Base-by-base conservation (phyloP, 192 early-diverging fungal species). In the Thamnidium elegans region DNA sequence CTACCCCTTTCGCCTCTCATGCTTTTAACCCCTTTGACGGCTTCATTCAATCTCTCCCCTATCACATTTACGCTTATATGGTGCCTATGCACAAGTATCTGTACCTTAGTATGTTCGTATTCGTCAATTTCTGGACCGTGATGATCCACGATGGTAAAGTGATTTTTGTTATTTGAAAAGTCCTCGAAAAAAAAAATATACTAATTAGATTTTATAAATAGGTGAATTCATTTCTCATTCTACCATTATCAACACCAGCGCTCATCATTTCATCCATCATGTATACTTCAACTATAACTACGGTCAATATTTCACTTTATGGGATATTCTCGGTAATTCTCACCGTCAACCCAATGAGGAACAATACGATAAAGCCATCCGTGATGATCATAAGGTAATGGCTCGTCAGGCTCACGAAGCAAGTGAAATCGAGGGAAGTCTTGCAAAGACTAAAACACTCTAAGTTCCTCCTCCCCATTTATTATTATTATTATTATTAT, bases 271-370 rank as follows among this genome's bases (percentile, higher is more conserved):
- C n/a, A 86, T 99, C 32, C 97, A 99, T 69, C 97, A 99, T 68
- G 70, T 95, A 50, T 95, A 99, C 79, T 99, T 99, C 76, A 96
- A 97, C 83, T 99, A 97, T 86, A 99, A 99, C 81, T 99, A 94
- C 70, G 97, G 97, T 2, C 97, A 99, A 79, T 99, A 96, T 76
- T 93, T 92, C 19, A 99, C 96, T 11, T 65, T 99, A n/a, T 99
- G 94, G 90, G 94, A 92, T 66, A 84, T 86, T 32, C 1, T 87
- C 13, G 87, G 86, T 60, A 79, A 81, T 10, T 84, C 88, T 34
- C 85, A 90, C 63, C 84, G 90, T 52, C 80, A 84, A 58, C 90
- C 90, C 0, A 79, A 80, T 7, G 72, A 74, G 8, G 85, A 90
- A 55, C 85, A 89, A 64, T 87, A 87, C 64, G 80, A 89, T 65